Evolutionary conservation across 2,329 filamentous ascomycete species (phyloP).

Genomic region (Ambrosiella xylebori): DNA sequence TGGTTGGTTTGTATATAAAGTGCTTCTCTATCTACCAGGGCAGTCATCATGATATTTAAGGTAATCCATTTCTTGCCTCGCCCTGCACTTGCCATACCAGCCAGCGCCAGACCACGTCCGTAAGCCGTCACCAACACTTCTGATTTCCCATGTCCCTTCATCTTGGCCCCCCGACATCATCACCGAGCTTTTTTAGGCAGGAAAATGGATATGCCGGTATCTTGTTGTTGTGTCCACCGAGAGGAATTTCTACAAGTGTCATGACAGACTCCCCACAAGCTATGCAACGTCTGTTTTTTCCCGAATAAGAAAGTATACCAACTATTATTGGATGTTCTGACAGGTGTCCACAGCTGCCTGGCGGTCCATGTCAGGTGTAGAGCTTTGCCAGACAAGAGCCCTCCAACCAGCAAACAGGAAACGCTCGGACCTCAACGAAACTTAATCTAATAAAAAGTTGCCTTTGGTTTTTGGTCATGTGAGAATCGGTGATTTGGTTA

Average conservation of each 20-base stretch:
- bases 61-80: not conserved
- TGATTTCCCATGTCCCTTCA: not conserved
- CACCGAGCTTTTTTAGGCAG: conserved; percentile 4
- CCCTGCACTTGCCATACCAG: too few relatives aligned
- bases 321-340: not conserved
- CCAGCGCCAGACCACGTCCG: not conserved
- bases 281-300: not conserved
- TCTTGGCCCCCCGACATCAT: not conserved
- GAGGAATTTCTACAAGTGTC: not conserved
- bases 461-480: too few relatives aligned
- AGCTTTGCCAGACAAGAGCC: not conserved
- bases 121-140: too few relatives aligned
- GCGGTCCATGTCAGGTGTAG: not conserved
- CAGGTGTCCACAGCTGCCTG: conserved; percentile 1
- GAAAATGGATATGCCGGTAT: not conserved
- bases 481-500: not conserved
- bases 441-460: not conserved
- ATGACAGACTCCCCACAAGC: not conserved
- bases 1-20: not conserved
- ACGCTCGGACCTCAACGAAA: not conserved
- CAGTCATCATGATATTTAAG: not conserved
- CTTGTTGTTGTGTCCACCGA: not conserved
- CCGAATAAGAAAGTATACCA: not conserved
- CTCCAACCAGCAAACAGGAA: not conserved
- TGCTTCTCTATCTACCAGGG: not conserved